These are phyloP conservation scores for Phyllosticta paracitricarpa DNA, from an alignment of 2,329 filamentous ascomycete genomes.

Conservation along the genomic window DNA sequence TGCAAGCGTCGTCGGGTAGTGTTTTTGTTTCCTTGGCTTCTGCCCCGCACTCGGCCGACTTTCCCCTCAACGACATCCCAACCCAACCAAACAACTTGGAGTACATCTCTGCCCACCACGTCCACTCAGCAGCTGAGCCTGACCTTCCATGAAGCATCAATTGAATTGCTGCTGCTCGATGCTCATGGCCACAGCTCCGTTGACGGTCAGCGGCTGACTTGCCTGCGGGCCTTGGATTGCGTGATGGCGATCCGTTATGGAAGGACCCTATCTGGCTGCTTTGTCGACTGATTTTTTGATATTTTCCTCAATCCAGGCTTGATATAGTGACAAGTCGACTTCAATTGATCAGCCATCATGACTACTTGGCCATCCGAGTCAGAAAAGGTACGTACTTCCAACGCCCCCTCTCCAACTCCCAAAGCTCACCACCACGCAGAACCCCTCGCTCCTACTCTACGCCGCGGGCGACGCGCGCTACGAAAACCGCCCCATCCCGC, in stretches of 20 bases:
- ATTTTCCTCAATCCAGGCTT: neutral
- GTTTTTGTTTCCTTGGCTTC: neutral
- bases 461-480: constrained; percentile 27
- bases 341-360: neutral
- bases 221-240: neutral
- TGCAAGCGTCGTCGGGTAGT: too few species aligned
- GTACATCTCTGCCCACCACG: neutral
- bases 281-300: neutral
- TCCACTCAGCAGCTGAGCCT: neutral
- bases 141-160: neutral
- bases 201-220: neutral
- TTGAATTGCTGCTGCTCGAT: too few species aligned
- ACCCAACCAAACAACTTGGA: neutral
- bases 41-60: neutral
- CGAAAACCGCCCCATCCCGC: constrained; percentile 30
- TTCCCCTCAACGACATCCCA: neutral
- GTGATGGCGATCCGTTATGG: neutral
- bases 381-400: constrained; percentile 4
- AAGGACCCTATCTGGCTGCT: neutral
- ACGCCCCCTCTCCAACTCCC: neutral
- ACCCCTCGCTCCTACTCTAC: constrained; percentile 35
- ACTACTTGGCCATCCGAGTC: neutral
- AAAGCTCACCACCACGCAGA: constrained; percentile 15
- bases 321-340: too few species aligned
- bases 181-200: neutral